Evolutionary conservation across 2,329 filamentous ascomycete genomes (phyloP), one percentile per base, ranked within the genome.

Genomic region (Aspergillus glaucus): DNA sequence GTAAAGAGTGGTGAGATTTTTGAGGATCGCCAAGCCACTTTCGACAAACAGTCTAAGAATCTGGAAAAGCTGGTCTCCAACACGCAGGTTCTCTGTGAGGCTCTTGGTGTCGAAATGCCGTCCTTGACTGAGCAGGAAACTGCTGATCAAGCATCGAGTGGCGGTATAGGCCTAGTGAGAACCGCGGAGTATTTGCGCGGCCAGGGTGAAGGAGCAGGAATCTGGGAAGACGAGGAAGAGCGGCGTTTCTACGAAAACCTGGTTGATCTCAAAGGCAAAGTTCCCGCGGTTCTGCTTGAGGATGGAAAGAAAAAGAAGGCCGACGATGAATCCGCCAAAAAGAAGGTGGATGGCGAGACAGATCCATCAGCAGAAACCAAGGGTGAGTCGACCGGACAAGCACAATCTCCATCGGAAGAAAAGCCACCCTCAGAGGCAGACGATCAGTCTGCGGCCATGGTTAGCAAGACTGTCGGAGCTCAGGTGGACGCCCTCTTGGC

Each of bases 171-270:
- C 30, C 80, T 97, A 36, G 87, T 97, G 58, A 97, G 96, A 71
- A 87, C 91, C 9, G 88, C 89, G 0, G 92, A 97, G 59, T 97
- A 96, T 62, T 76, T 97, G 36, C 86, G 89, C 34, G 91, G 90
- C 10, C 88, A 94, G 65, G 86, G 85, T 19, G 92, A 97, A 50
- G 91, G 90, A 17, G 81, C 91, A 21, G 93, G 93, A 0, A 97
- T 98, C 54, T 98, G 93, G 93, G 91, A 96, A 72, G 93, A 98
- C 60, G 93, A 98, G 63, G 93, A 98, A 47, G 92, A 98, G 70
- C 84, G 93, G 51, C 87, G 93, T 52, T 98, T 98, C 67, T 98
- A 98, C 71, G 93, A 98, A 74, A 97, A 96, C 55, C 71, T 98
- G 9, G 87, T 95, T 10, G 93, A 98, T 64, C 75, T 98, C 14